Evolutionary conservation across 2,329 filamentous ascomycete genomes (phyloP), one percentile per base, ranked within the genome.

Genomic region (Tolypocladium endophyticum): DNA sequence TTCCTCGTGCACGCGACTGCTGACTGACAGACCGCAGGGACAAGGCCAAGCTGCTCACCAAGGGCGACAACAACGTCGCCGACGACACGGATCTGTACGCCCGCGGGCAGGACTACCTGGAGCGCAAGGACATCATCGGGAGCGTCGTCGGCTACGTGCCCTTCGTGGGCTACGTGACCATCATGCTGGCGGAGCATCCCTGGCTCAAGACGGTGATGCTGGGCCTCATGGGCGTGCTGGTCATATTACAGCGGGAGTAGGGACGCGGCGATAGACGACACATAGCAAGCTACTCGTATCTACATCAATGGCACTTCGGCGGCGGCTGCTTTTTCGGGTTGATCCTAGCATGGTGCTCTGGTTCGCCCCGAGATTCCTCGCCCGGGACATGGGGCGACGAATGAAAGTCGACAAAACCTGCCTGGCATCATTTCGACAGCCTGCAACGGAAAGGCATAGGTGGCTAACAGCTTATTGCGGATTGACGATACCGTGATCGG

Each of bases 181-280:
- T 99, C 67, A 79, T 97, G 74, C 79, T 99, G 63, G 94, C 90
- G 63, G 94, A 99, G 73, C 87, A 99, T 72, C 94, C 94, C 7
- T 97, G 93, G 93, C 74, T 97, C 67, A 99, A 99, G 83, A 95
- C 90, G 52, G 93, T 87, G 33, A 90, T 97, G 87, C 74, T 99
- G 69, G 93, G 90, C 1, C 82, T 97, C 57, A 99, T 99, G 94
- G 94, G 93, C 1, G 73, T 97, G 68, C 86, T 96, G 77, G 94
- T 97, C 33, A 87, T 99, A 55, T 73, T 99, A 67, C 94, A 99
- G 73, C 79, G 92, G 69, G 94, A 99, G 78, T 97, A 78, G 65
- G 23, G 8, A 18, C 9, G 25, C 18, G 55, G 30, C 23, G 20
- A 33, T 20, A 8, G 50, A 7, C 3, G 20, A 12, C 28, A 53